Evolutionary conservation across 495 filamentous ascomycete species (phyloP).

Genomic region (Neurospora hispaniola): DNA sequence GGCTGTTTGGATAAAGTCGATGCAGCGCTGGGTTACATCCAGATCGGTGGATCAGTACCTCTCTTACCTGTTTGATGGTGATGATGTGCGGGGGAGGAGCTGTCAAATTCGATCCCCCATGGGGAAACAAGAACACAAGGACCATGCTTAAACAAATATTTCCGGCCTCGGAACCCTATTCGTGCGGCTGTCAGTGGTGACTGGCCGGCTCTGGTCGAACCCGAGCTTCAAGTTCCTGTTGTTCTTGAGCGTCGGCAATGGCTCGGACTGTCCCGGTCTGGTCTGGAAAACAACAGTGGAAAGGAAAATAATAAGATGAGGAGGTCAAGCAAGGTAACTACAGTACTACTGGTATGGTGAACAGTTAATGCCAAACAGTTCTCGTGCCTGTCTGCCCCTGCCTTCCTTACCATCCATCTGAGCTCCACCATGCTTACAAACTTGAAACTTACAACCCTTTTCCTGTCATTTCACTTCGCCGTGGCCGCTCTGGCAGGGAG

Average conservation of each 20-base stretch:
- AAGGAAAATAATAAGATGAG: neutral
- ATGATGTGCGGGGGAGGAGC: neutral
- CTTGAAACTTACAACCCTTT: neutral
- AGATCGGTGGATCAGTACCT: neutral
- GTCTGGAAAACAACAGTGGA: neutral
- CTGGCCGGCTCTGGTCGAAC: neutral
- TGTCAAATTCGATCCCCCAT: neutral
- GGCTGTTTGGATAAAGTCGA: neutral
- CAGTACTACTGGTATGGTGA: neutral
- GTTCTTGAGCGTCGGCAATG: neutral
- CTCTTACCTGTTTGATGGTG: neutral
- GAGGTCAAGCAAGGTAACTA: neutral
- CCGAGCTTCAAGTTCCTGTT: neutral
- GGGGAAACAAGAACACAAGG: neutral
- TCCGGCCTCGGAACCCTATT: neutral
- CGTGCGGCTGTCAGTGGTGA: neutral
- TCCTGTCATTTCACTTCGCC: neutral
- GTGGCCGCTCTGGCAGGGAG: neutral
- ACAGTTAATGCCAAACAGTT: too few species aligned
- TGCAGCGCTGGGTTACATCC: neutral
- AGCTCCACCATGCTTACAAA: neutral
- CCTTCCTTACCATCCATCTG: neutral
- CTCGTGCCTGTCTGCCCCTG: neutral
- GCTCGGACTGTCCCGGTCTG: neutral
- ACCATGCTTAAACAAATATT: neutral